phyloP scores from a whole-genome alignment of 495 filamentous ascomycete genomes.

The Xylona heveae region DNA sequence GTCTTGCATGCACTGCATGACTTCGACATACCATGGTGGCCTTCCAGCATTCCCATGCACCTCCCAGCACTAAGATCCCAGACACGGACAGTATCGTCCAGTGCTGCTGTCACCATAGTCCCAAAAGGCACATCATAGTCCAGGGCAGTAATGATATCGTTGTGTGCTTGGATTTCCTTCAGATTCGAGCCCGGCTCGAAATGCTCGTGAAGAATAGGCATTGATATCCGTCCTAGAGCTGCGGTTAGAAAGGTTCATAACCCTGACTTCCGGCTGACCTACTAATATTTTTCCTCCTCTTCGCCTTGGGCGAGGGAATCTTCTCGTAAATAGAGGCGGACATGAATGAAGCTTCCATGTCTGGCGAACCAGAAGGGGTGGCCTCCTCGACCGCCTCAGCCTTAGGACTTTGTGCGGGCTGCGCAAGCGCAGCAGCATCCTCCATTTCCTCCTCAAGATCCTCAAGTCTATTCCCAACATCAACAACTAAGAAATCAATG shows the following conservation, averaged over 20 bases:
- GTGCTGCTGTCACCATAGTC: slow-evolving; percentile 79
- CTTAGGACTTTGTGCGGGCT: slow-evolving; percentile 18
- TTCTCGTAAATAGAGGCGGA: slow-evolving; percentile 95
- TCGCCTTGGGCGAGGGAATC: slow-evolving; percentile 42
- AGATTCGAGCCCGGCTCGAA: slow-evolving; percentile 80
- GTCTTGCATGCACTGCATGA: not conserved
- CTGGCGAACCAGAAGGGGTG: slow-evolving; percentile 29
- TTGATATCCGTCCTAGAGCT: slow-evolving; percentile 43
- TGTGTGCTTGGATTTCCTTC: slow-evolving; percentile 69
- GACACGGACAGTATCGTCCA: slow-evolving; percentile 92
- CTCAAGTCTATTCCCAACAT: slow-evolving; percentile 70
- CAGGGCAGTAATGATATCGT: slow-evolving; percentile 70
- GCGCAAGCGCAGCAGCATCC: slow-evolving; percentile 36
- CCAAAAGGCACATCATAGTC: slow-evolving; percentile 96
- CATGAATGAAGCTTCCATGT: slow-evolving; percentile 63
- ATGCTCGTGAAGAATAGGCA: slow-evolving; percentile 91
- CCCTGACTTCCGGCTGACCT: slow-evolving; percentile 4
- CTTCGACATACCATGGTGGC: slow-evolving; percentile 35
- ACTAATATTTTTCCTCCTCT: slow-evolving; percentile 43
- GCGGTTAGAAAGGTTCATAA: not conserved
- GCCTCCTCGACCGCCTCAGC: slow-evolving; percentile 31
- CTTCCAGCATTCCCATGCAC: slow-evolving; percentile 77
- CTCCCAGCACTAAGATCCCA: slow-evolving; percentile 91
- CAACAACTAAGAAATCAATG: slow-evolving; percentile 32
- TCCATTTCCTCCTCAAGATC: slow-evolving; percentile 59